These are phyloP conservation scores for Apophysomyces trapeziformis DNA, from an alignment of 371 early-diverging fungal species.

Conservation along the genomic window DNA sequence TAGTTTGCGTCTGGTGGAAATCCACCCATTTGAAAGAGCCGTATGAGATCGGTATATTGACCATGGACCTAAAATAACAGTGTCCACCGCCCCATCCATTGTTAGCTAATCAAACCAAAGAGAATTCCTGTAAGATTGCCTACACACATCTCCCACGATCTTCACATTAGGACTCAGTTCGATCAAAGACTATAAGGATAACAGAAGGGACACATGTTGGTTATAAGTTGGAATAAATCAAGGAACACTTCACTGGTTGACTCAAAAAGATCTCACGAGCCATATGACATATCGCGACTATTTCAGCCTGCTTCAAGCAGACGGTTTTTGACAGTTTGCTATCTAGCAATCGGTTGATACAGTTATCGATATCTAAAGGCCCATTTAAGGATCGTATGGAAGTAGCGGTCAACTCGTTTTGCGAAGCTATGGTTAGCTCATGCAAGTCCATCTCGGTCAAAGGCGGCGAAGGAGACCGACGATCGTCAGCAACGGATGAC, in stretches of 20 bases:
- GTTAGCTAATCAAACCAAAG: background rate
- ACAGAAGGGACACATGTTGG: background rate
- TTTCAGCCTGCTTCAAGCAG: slow-evolving; percentile 76
- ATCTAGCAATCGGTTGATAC: slow-evolving; percentile 75
- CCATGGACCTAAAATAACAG: slow-evolving; percentile 58
- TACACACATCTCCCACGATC: slow-evolving; percentile 64
- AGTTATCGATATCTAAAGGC: slow-evolving; percentile 73
- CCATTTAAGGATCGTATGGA: slow-evolving; percentile 8
- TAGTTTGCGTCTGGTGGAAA: slow-evolving; percentile 92
- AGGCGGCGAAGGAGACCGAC: background rate
- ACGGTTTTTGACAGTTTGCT: slow-evolving; percentile 67
- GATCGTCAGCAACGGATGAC: background rate
- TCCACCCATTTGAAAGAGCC: slow-evolving; percentile 91
- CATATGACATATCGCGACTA: slow-evolving; percentile 76
- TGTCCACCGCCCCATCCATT: too few species aligned
- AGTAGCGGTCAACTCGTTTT: slow-evolving; percentile 5
- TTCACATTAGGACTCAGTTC: slow-evolving; percentile 92
- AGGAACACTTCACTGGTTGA: slow-evolving; percentile 62
- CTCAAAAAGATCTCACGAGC: slow-evolving; percentile 84
- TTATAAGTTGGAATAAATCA: background rate
- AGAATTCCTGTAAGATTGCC: background rate
- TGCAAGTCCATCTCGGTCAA: slow-evolving; percentile 7
- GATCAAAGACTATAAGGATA: slow-evolving; percentile 59
- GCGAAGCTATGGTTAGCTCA: background rate
- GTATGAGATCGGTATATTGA: slow-evolving; percentile 87